A percentile compares a stretch with the other conserved stretches of the same genome.
These are phyloP conservation scores for Bruguiera parviflora DNA, from an alignment of 345 rosid species.

Conservation along the genomic window DNA sequence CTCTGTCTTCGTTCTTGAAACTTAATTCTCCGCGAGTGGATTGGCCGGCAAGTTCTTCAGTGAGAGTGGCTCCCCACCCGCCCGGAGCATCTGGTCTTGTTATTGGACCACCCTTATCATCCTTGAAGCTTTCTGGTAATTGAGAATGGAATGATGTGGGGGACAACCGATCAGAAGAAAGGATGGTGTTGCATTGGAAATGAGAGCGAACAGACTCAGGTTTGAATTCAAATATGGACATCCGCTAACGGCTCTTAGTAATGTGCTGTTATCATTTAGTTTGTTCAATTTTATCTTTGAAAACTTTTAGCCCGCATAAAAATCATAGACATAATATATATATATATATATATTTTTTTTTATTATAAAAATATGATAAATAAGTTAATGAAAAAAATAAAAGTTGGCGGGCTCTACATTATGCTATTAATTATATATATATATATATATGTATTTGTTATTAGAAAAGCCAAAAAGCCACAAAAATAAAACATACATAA, in stretches of 20 bases:
- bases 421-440: too few relatives aligned
- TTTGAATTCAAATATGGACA: constrained; percentile 54
- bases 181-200: not conserved
- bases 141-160: not conserved
- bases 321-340: too few relatives aligned
- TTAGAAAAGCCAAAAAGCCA: too few relatives aligned
- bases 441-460: too few relatives aligned
- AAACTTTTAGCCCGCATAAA: too few relatives aligned
- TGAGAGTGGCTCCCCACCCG: constrained; percentile 67
- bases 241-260: constrained; percentile 61
- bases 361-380: too few relatives aligned
- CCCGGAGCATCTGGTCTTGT: constrained; percentile 24
- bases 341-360: too few relatives aligned
- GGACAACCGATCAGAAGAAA: not conserved
- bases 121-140: not conserved
- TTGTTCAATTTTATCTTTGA: too few relatives aligned
- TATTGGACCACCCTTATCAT: constrained; percentile 13
- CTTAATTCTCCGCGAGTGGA: not conserved
- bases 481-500: too few relatives aligned
- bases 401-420: too few relatives aligned
- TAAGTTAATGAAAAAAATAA: too few relatives aligned
- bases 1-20: constrained; percentile 25
- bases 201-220: not conserved
- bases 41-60: constrained; percentile 40
- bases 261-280: not conserved